Conservation (phyloP, 148 eudicot species). For the Camellia sinensis region DNA sequence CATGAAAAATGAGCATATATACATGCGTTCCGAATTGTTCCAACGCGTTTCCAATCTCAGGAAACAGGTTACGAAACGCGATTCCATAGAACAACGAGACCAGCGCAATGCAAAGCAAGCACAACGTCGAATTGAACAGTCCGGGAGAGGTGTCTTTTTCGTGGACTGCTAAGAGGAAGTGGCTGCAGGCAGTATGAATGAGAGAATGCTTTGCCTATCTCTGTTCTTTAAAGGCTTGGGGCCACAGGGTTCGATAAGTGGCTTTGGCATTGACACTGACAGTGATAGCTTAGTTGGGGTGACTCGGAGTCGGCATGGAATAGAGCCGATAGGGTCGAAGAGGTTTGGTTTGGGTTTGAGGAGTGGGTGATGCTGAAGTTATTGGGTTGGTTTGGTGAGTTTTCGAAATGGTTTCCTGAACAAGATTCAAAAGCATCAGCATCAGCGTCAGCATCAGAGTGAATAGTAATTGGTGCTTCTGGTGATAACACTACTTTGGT, state of each 20-base stretch:
- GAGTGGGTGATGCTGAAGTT: too few relatives aligned
- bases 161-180: not conserved
- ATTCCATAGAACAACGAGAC: not conserved
- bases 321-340: too few relatives aligned
- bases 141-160: not conserved
- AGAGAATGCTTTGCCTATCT: not conserved
- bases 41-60: not conserved
- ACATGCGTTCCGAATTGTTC: not conserved
- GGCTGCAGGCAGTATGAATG: not conserved
- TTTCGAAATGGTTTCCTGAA: too few relatives aligned
- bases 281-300: too few relatives aligned
- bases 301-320: too few relatives aligned
- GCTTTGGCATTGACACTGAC: too few relatives aligned
- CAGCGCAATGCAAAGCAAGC: not conserved
- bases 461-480: too few relatives aligned
- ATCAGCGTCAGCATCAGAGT: too few relatives aligned
- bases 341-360: too few relatives aligned
- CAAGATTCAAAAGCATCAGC: too few relatives aligned
- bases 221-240: not conserved
- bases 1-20: not conserved
- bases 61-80: not conserved
- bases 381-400: too few relatives aligned
- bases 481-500: too few relatives aligned
- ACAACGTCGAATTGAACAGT: not conserved
- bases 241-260: not conserved